A percentile compares a stretch with the other conserved stretches of the same genome.
These are phyloP conservation scores for Fusarium sp. DNA, from an alignment of 2,329 filamentous ascomycete species.

Conservation along the genomic window DNA sequence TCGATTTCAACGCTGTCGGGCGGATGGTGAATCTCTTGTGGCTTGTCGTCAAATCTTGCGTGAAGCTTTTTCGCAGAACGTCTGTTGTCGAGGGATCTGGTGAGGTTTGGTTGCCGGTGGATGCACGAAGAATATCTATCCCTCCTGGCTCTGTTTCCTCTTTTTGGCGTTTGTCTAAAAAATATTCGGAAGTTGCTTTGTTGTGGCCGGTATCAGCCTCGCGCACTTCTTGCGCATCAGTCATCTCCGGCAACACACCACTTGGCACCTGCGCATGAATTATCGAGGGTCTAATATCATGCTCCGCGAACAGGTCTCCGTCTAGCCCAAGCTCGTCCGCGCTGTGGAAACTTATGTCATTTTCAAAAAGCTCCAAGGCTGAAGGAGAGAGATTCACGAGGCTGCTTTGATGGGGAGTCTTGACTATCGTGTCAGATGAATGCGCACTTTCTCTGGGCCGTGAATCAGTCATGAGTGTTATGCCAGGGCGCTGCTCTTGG, in stretches of 20 bases:
- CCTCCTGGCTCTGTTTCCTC: constrained; percentile 30
- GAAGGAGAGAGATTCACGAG: constrained; percentile 41
- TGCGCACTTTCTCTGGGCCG: constrained; percentile 24
- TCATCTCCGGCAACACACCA: background rate
- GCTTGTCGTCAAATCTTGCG: constrained; percentile 28
- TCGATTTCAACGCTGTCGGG: constrained; percentile 5
- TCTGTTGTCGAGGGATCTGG: constrained; percentile 9
- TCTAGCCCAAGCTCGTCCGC: constrained; percentile 13
- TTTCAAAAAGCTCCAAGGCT: constrained; percentile 50
- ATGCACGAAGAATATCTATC: constrained; percentile 1
- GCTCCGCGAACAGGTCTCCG: background rate
- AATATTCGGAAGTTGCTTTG: constrained; percentile 39
- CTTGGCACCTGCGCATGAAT: background rate
- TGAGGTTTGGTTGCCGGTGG: constrained; percentile 19
- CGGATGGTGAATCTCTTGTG: constrained; percentile 24
- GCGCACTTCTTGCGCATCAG: constrained; percentile 10
- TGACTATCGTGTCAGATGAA: constrained; percentile 57
- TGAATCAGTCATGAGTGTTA: background rate
- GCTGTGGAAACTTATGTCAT: constrained; percentile 49
- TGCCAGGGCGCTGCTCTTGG: background rate
- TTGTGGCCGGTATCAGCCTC: background rate
- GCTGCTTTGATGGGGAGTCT: constrained; percentile 49
- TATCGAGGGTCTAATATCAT: background rate
- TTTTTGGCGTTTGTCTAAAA: constrained; percentile 54
- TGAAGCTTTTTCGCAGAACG: constrained; percentile 8